These are phyloP conservation scores for Acmispon strigosus DNA, from an alignment of 306 rosid genomes.

Conservation along the genomic window DNA sequence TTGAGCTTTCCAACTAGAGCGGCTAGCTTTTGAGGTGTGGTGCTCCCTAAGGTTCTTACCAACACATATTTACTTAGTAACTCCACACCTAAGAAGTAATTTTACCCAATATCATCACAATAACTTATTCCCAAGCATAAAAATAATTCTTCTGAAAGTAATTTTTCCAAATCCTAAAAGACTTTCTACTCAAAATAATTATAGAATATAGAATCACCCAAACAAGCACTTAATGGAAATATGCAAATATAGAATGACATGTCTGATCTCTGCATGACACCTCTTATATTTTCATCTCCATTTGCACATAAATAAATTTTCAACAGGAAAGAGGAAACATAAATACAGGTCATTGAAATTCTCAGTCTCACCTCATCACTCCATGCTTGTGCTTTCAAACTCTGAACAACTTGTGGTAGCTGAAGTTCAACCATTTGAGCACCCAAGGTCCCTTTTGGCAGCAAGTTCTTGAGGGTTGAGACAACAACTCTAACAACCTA, in stretches of 20 bases:
- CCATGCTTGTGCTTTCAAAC: slow-evolving; percentile 95
- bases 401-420: slow-evolving; percentile 79
- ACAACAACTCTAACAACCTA: slow-evolving; percentile 94
- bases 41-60: too few species aligned
- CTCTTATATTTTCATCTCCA: not conserved
- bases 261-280: not conserved
- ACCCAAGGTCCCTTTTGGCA: slow-evolving; percentile 75
- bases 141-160: too few species aligned
- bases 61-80: too few species aligned
- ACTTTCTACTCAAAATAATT: not conserved
- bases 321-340: not conserved
- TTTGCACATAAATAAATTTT: slow-evolving; percentile 1
- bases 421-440: slow-evolving; percentile 91
- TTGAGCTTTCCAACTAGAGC: too few species aligned
- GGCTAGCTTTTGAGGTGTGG: too few species aligned
- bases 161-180: not conserved
- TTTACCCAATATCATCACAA: not conserved
- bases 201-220: not conserved
- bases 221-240: not conserved
- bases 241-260: slow-evolving; percentile 1
- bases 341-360: slow-evolving; percentile 7
- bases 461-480: slow-evolving; percentile 70
- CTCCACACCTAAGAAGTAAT: not conserved
- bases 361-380: slow-evolving; percentile 76
- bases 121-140: not conserved